These are phyloP conservation scores for Ascocoryne sarcoides DNA, from an alignment of 2,329 filamentous ascomycete genomes.

Conservation along the genomic window DNA sequence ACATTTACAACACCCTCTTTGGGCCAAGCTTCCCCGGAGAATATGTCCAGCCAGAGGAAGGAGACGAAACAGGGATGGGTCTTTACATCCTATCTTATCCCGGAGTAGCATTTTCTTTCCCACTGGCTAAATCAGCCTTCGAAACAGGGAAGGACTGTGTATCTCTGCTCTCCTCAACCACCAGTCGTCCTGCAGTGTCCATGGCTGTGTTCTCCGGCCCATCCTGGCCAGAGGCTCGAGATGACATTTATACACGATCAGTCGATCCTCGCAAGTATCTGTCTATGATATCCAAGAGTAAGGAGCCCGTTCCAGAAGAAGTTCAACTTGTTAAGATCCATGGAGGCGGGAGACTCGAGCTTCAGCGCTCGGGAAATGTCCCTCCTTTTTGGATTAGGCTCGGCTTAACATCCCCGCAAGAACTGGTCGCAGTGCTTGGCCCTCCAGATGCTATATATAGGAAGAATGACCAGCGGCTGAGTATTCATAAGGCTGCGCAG, in stretches of 20 bases:
- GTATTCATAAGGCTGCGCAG: conserved; percentile 63
- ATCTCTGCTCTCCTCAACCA: conserved; percentile 69
- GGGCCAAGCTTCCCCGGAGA: conserved; percentile 92
- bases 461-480: conserved; percentile 81
- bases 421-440: conserved; percentile 81
- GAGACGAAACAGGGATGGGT: conserved; percentile 48
- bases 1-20: conserved; percentile 88
- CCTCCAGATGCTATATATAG: conserved; percentile 91
- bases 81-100: conserved; percentile 91
- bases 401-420: conserved; percentile 84
- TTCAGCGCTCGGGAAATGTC: conserved; percentile 62
- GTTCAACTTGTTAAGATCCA: conserved; percentile 72
- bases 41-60: conserved; percentile 59
- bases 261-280: conserved; percentile 51
- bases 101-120: conserved; percentile 87
- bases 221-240: conserved; percentile 80
- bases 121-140: conserved; percentile 65
- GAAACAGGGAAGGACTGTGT: conserved; percentile 74
- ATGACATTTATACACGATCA: conserved; percentile 64
- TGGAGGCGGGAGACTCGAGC: conserved; percentile 69
- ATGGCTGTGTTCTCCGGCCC: conserved; percentile 88
- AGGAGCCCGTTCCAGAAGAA: conserved; percentile 76
- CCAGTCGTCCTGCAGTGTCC: conserved; percentile 66
- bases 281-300: background rate
- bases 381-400: conserved; percentile 63